Evolutionary conservation across 2,329 filamentous ascomycete genomes (phyloP), one percentile per base, ranked within the genome.

Genomic region (Fonsecaea multimorphosa): DNA sequence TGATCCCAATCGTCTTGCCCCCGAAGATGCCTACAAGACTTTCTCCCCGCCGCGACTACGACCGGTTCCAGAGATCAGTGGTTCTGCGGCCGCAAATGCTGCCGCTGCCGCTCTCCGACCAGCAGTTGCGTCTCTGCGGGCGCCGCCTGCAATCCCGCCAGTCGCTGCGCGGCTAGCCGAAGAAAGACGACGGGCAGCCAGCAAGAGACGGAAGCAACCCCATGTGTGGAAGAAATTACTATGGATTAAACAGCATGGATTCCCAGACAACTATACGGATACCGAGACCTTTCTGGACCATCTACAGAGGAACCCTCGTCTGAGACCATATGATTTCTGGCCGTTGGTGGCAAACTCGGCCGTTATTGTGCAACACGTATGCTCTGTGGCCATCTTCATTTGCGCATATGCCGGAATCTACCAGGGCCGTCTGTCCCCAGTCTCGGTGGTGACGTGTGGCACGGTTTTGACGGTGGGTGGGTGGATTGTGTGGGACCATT

Each of bases 221-320:
- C 86, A 87, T 58, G 87, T 87, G 11, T 98, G 94, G 91, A 96
- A 96, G 84, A 98, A 98, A 82, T 80, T 99, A 70, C 85, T 99
- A 62, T 99, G 95, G 95, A 93, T 99, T 75, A 97, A 96, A 80
- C 95, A 98, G 44, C 55, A 66, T 49, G 36, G 72, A 93, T 92
- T 96, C 76, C 93, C 95, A n/a, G 95, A 99, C 78, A 99, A 99
- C 78, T 98, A 98, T 77, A 98, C 95, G 46, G 95, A 99, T 76
- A 93, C 95, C 76, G 91, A 92, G 66, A 98, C 95, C 1, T 99
- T 99, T 74, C 89, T 99, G 71, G 94, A 97, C 75, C 93, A 96
- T 73, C 87, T 99, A 19, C 94, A 99, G 78, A 88, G 93, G 55
- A 99, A 99, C 77, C 94, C 94, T 3, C 89, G 93, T 46, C 86